These are phyloP conservation scores for Podaxis sp. DNA, from an alignment of 768 basidiomycete genomes.

Conservation along the genomic window DNA sequence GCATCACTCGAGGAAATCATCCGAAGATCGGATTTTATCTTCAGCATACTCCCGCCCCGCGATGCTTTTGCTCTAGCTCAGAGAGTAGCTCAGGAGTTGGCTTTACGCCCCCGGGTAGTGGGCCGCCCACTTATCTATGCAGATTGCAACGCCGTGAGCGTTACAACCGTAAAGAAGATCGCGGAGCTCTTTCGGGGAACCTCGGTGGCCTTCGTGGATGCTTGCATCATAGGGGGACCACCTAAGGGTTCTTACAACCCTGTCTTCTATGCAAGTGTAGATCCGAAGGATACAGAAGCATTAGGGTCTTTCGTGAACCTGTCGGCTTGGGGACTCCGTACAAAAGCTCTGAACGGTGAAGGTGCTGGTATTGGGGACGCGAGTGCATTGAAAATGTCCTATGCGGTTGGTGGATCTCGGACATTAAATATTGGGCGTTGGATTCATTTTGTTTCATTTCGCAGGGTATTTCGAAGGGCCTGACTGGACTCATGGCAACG, in stretches of 20 bases:
- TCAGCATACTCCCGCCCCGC: constrained; percentile 59
- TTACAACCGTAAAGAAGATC: constrained; percentile 46
- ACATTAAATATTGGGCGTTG: background rate
- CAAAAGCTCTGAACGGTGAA: constrained; percentile 44
- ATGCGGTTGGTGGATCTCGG: constrained; percentile 42
- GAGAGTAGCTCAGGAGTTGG: constrained; percentile 31
- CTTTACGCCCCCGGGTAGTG: constrained; percentile 11
- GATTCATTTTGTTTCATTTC: constrained; percentile 1
- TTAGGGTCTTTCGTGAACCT: constrained; percentile 38
- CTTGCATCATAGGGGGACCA: constrained; percentile 55
- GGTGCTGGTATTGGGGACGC: constrained; percentile 53
- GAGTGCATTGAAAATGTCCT: constrained; percentile 64
- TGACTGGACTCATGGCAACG: constrained; percentile 49
- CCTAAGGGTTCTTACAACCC: constrained; percentile 48
- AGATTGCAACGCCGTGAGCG: constrained; percentile 60
- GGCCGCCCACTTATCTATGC: constrained; percentile 36
- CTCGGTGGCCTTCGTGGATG: constrained; percentile 49
- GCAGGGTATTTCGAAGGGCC: constrained; percentile 57
- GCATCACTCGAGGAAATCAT: constrained; percentile 28
- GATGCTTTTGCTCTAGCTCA: constrained; percentile 47
- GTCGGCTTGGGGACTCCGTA: constrained; percentile 43
- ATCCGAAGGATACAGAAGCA: constrained; percentile 30
- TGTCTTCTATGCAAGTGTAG: constrained; percentile 52
- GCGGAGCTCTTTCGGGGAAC: constrained; percentile 37
- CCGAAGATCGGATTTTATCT: constrained; percentile 39